Conservation (phyloP, 139 green algal genomes). For the Chlamydomonas sp. region DNA sequence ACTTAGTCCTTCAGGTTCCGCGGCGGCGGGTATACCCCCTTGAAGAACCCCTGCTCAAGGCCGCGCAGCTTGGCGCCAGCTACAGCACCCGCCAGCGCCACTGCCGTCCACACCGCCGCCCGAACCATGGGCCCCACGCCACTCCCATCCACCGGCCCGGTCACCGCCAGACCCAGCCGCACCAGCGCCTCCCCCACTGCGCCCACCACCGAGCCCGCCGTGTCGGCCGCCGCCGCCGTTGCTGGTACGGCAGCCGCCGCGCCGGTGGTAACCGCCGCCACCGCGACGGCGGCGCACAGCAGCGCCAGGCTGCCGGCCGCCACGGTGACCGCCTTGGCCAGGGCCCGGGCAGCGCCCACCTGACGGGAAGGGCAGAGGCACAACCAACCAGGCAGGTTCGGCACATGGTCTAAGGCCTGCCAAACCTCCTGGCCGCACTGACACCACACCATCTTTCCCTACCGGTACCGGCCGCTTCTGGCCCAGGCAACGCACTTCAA, state of each 20-base stretch:
- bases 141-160: not conserved
- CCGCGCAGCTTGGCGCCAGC: not conserved
- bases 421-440: too few species aligned
- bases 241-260: not conserved
- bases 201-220: not conserved
- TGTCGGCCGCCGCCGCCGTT: not conserved
- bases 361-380: not conserved
- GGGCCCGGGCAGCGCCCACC: not conserved
- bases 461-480: too few species aligned
- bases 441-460: too few species aligned
- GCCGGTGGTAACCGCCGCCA: not conserved
- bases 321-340: not conserved
- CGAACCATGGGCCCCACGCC: constrained; percentile 6
- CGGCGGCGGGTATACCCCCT: constrained; percentile 37
- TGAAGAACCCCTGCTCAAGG: constrained; percentile 2
- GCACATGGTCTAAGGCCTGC: too few species aligned
- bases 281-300: constrained; percentile 18
- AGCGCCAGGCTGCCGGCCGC: not conserved
- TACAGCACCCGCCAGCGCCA: not conserved
- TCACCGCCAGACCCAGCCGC: not conserved
- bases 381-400: not conserved
- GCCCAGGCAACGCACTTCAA: too few species aligned
- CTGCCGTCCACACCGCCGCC: constrained; percentile 6
- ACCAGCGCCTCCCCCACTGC: not conserved
- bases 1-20: constrained; percentile 19